Base-by-base conservation (phyloP, 305 asterid species). In the Fraxinus dipetala region DNA sequence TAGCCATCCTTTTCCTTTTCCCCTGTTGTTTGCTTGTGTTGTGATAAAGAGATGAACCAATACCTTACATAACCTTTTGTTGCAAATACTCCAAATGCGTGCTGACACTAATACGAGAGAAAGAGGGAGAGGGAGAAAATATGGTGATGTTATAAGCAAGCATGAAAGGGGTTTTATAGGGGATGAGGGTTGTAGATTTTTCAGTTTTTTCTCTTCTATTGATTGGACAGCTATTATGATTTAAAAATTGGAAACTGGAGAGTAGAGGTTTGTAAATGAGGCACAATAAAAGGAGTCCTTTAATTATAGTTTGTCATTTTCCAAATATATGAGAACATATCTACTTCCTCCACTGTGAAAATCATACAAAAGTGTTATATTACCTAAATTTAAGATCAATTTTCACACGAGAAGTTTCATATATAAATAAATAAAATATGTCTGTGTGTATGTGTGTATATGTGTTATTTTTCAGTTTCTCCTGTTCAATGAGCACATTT, bases 261-360 rank as follows among this genome's bases (percentile, higher is more conserved):
- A 84, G 76, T 78, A 69, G 72, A 73, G 36, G 51, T 72, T 83
- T 81, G 81, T 38, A 67, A 78, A 76, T 78, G 75, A 65, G 73
- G 80, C 83, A 84, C 73, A 18, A 76, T 82, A 67, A 82, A 81
- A 78, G 43, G 83, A 83, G 85, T 74, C 80, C 77, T 87, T 85
- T 88, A 81, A 82, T 77, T 87, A 87, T 72, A 76, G 86, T 78
- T 87, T 89, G 92, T 89, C 89, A 87, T 80, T 88, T 89, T 79
- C 94, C 87, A 82, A 84, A 85, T 89, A 79, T 89, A 82, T 82
- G 80, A 78, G 87, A 87, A 83, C 94, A 87, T 80, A 91, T 87
- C 92, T 90, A 86, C 87, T 83, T 88, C 82, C 77, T 84, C 87
- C 82, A 79, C 69, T 78, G 61, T 83, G 75, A 86, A 81, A 89